Conservation (phyloP, 1,284 basidiomycete genomes). For the Anthracocystis setariae region DNA sequence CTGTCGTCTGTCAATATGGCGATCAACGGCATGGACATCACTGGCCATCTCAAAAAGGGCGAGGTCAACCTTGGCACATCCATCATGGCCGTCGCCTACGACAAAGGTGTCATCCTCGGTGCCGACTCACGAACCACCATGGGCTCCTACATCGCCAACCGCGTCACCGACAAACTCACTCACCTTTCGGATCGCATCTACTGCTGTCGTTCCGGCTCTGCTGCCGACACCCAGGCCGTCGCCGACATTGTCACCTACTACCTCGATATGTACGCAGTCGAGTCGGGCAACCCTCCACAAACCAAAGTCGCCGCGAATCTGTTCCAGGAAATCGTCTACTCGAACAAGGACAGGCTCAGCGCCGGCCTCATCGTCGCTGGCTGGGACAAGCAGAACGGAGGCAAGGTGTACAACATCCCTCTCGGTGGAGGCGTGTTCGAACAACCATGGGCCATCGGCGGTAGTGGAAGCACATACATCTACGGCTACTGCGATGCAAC, state of each 20-base stretch:
- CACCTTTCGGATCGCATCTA: slow-evolving; percentile 97
- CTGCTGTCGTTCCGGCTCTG: slow-evolving; percentile 97
- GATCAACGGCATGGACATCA: slow-evolving; percentile 53
- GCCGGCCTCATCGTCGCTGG: slow-evolving; percentile 99
- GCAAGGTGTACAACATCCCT: slow-evolving; percentile 87
- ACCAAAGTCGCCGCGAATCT: slow-evolving; percentile 84
- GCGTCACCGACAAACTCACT: slow-evolving; percentile 98
- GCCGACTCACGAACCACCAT: slow-evolving; percentile 97
- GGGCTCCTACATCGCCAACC: slow-evolving; percentile 96
- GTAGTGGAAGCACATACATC: slow-evolving; percentile 93
- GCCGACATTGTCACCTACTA: slow-evolving; percentile 91
- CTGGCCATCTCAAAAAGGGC: slow-evolving; percentile 62
- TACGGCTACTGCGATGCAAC: slow-evolving; percentile 99
- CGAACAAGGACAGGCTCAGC: slow-evolving; percentile 83
- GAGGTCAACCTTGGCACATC: slow-evolving; percentile 75
- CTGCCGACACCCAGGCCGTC: slow-evolving; percentile 94
- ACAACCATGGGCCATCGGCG: slow-evolving; percentile 65
- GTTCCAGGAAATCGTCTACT: slow-evolving; percentile 91
- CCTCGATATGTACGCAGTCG: slow-evolving; percentile 84
- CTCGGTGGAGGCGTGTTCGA: slow-evolving; percentile 64
- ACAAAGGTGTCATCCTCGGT: slow-evolving; percentile 92
- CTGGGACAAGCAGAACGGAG: slow-evolving; percentile 93
- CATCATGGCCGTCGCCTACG: slow-evolving; percentile 99
- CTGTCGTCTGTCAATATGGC: slow-evolving; percentile 20
- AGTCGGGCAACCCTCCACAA: slow-evolving; percentile 78